These are phyloP conservation scores for Lachancea nothofagi DNA, from an alignment of 805 yeast genomes.

Conservation along the genomic window DNA sequence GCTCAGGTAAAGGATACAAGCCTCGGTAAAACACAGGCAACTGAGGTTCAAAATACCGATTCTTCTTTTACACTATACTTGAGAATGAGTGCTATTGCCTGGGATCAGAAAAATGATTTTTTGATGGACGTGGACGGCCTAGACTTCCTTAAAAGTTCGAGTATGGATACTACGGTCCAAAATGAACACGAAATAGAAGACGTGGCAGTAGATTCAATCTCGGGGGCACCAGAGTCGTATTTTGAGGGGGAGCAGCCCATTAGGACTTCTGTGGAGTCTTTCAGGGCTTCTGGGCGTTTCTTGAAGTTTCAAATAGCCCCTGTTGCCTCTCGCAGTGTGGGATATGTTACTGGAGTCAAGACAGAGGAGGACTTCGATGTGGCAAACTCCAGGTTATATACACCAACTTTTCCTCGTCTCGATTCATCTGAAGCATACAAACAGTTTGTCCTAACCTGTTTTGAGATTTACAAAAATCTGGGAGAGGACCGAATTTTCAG, in stretches of 20 bases:
- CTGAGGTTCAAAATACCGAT: too few relatives aligned
- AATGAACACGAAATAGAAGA: slow-evolving; percentile 18
- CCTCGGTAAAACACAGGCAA: too few relatives aligned
- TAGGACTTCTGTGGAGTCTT: slow-evolving; percentile 27
- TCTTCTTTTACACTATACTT: too few relatives aligned
- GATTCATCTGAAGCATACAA: slow-evolving; percentile 40
- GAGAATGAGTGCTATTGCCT: slow-evolving; percentile 1
- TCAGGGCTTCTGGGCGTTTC: slow-evolving; percentile 33
- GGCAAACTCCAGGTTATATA: slow-evolving; percentile 40
- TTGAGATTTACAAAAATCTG: slow-evolving; percentile 47
- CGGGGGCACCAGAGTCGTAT: slow-evolving; percentile 19
- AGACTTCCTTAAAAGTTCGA: slow-evolving; percentile 19
- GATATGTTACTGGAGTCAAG: slow-evolving; percentile 32
- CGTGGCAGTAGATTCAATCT: slow-evolving; percentile 15
- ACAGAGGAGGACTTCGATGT: slow-evolving; percentile 21
- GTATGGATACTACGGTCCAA: slow-evolving; percentile 14
- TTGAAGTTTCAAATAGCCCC: slow-evolving; percentile 46
- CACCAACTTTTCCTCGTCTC: slow-evolving; percentile 37
- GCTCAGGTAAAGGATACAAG: too few relatives aligned
- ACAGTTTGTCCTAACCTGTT: slow-evolving; percentile 45
- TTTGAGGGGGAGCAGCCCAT: slow-evolving; percentile 8
- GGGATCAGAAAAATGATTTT: slow-evolving; percentile 9
- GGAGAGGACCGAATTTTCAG: slow-evolving; percentile 41
- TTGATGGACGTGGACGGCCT: slow-evolving; percentile 28
- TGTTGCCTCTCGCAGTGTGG: slow-evolving; percentile 36